Evolutionary conservation across 257 asterid species (phyloP).

Genomic region (Scutellaria galericulata): DNA sequence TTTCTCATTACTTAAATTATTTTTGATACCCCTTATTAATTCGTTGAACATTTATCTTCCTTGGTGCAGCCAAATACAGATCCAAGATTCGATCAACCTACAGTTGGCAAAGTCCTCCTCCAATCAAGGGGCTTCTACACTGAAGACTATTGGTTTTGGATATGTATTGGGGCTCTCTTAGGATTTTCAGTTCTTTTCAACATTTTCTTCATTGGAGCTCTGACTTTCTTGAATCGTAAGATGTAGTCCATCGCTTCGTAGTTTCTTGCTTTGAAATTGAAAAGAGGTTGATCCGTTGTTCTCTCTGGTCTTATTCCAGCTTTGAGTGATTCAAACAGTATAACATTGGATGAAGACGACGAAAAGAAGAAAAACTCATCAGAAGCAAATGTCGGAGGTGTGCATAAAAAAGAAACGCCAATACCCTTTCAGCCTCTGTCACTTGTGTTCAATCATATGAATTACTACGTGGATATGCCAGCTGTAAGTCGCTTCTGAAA

Average conservation of each 20-base stretch:
- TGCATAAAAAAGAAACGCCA: conserved; percentile 44
- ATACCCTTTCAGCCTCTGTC: conserved; percentile 61
- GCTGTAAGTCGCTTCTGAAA: conserved; percentile 39
- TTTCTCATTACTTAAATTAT: conserved; percentile 18
- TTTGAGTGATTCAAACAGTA: conserved; percentile 40
- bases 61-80: conserved; percentile 60
- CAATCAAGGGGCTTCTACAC: conserved; percentile 53
- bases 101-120: conserved; percentile 64
- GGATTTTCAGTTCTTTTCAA: conserved; percentile 60
- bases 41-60: background rate
- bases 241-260: background rate
- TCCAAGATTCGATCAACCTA: conserved; percentile 42
- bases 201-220: conserved; percentile 45
- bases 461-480: conserved; percentile 62
- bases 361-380: conserved; percentile 30
- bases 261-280: background rate
- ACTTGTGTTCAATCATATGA: conserved; percentile 49
- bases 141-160: conserved; percentile 55
- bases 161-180: conserved; percentile 47
- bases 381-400: background rate
- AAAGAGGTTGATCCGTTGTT: background rate
- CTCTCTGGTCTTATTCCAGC: conserved; percentile 41
- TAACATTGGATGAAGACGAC: conserved; percentile 37
- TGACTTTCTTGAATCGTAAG: conserved; percentile 62
- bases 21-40: background rate